Evolutionary conservation across 2,329 filamentous ascomycete genomes (phyloP), one percentile per base, ranked within the genome.

Genomic region (Fonsecaea nubica): DNA sequence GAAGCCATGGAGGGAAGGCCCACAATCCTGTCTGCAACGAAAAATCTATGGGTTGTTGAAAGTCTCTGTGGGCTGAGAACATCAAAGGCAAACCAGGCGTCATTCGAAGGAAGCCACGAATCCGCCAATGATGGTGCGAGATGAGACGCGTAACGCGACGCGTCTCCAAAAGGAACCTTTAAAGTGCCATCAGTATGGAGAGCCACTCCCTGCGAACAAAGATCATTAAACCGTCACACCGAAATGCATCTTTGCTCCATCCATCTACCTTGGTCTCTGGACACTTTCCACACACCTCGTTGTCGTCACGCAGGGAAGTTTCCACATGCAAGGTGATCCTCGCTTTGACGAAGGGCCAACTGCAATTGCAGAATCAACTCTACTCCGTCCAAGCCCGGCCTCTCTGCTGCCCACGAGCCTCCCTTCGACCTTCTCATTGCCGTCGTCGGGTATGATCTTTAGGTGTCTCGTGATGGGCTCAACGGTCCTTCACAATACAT

Each of bases 1-100:
- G 69, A 58, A 5, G 64, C 52, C 67, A 69, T 69, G 8, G 7
- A 35, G 45, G 21, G 18, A 50, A 12, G n/a, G 12, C 33, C 55
- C 21, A 15, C 25, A 15, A 36, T 5, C 25, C 56, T 9, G 36
- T 50, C 45, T 25, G 45, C 45, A 9, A 21, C 45, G 45, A 25
- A 25, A 10, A 50, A 42, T 40, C 15, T 50, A 25, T 12, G 21
- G 21, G 45, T 50, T 50, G 6, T 50, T 8, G 4, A 18, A 13
- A 50, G 45, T 25, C 21, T 50, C 45, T 25, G 45, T n/a, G 45
- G 18, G 45, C 7, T 21, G 45, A 45, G 40, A 45, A 45, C 3
- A 5, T 18, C 40, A 45, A 18, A 18, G 9, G 7, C 18, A 25
- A 50, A 10, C 8, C 18, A 25, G 45, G 18, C 18, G 45, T 50